A percentile compares a stretch with the other conserved stretches of the same genome.
Evolutionary conservation across 306 rosid species (phyloP).

Genomic region (Fragaria iinumae): DNA sequence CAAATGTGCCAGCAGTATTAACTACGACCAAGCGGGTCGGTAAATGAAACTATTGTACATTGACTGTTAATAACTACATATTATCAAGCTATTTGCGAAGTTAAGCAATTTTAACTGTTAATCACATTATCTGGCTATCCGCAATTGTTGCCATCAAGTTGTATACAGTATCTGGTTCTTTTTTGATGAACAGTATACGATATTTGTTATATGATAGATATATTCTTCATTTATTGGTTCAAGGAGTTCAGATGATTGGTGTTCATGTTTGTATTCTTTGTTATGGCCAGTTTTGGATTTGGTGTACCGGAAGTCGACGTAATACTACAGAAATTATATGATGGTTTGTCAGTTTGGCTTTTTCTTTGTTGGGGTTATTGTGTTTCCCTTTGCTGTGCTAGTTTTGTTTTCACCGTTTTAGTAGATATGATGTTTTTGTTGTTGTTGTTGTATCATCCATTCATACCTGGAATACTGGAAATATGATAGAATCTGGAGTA

Average conservation of each 20-base stretch:
- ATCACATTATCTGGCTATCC: conserved; percentile 34
- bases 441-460: background rate
- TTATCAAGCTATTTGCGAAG: conserved; percentile 24
- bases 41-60: conserved; percentile 52
- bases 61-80: conserved; percentile 36
- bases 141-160: conserved; percentile 47
- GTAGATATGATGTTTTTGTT: no score
- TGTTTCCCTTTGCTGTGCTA: background rate
- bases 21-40: conserved; percentile 27
- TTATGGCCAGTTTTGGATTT: background rate
- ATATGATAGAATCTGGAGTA: background rate
- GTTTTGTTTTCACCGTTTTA: background rate
- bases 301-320: background rate
- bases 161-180: conserved; percentile 24
- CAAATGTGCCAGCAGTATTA: conserved; percentile 24
- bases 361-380: background rate
- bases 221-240: conserved; percentile 24
- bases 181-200: conserved; percentile 9
- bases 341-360: background rate
- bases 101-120: conserved; percentile 26
- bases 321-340: background rate
- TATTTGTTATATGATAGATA: conserved; percentile 30
- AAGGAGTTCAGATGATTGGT: conserved; percentile 12
- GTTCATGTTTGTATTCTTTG: background rate
- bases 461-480: background rate